A percentile compares a stretch with the other conserved stretches of the same genome.
Conservation (phyloP, 2,329 filamentous ascomycete species). For the Cyclaneusma minus region DNA sequence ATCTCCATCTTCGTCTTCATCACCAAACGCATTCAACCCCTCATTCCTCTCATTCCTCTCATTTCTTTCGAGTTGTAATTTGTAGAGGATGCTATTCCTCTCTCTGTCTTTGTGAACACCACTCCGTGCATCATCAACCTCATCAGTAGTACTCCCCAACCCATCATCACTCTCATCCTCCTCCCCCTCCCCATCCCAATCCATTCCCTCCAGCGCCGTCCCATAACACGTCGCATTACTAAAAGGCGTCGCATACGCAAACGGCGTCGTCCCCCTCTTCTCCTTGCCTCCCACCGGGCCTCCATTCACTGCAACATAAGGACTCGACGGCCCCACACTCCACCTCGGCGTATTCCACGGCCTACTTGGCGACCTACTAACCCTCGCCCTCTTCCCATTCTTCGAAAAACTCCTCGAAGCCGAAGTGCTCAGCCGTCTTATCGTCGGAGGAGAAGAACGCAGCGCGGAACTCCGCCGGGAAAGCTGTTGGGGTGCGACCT, state of each 20-base stretch:
- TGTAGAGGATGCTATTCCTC: too few relatives aligned
- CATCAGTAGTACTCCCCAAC: slow-evolving; percentile 10
- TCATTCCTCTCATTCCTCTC: slow-evolving; percentile 3
- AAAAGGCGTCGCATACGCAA: slow-evolving; percentile 62
- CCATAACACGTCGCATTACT: slow-evolving; percentile 37
- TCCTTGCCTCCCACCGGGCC: slow-evolving; percentile 9
- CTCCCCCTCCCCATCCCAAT: background rate
- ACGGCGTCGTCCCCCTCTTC: slow-evolving; percentile 35
- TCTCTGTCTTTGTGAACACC: slow-evolving; percentile 12
- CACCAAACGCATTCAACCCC: slow-evolving; percentile 9
- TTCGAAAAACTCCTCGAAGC: too few relatives aligned
- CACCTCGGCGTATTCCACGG: slow-evolving; percentile 38
- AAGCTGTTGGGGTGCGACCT: too few relatives aligned
- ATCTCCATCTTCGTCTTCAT: slow-evolving; percentile 12
- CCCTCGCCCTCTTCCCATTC: slow-evolving; percentile 37
- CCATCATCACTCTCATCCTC: slow-evolving; percentile 4
- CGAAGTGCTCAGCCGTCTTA: too few relatives aligned
- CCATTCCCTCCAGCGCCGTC: slow-evolving; percentile 1
- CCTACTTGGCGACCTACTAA: slow-evolving; percentile 38
- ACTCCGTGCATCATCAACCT: slow-evolving; percentile 5
- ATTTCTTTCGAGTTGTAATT: too few relatives aligned
- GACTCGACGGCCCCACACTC: slow-evolving; percentile 22
- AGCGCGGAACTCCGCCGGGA: too few relatives aligned
- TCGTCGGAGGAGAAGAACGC: too few relatives aligned
- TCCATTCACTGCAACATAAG: slow-evolving; percentile 13